Percentiles rank a stretch among this genome's conserved stretches.
Evolutionary conservation across 306 rosid species (phyloP).

Genomic region (Fagus sylvatica): DNA sequence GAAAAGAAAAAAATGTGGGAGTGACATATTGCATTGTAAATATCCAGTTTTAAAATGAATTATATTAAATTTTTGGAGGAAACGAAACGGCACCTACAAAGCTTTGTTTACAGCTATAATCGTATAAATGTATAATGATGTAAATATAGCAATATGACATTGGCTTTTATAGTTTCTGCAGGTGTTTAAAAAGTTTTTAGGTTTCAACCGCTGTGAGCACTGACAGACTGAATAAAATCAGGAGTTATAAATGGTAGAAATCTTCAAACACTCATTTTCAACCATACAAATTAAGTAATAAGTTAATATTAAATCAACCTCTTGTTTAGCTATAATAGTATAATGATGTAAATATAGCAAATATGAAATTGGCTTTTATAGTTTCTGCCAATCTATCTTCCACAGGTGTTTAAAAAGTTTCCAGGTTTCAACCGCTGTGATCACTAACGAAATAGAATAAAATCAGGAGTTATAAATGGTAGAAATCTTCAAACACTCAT

Average conservation of each 20-base stretch:
- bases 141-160: too few species aligned
- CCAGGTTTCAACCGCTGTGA: neutral
- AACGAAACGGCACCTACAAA: neutral
- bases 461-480: neutral
- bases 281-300: neutral
- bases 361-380: too few species aligned
- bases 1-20: neutral
- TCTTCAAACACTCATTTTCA: neutral
- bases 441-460: neutral
- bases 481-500: neutral
- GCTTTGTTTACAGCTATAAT: neutral
- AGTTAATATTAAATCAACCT: neutral
- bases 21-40: neutral
- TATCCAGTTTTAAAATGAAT: neutral
- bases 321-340: neutral
- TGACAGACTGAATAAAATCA: neutral
- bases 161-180: too few species aligned
- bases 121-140: too few species aligned
- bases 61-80: neutral
- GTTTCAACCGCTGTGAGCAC: neutral
- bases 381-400: neutral
- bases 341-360: too few species aligned
- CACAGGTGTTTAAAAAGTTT: neutral
- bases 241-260: neutral
- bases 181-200: neutral